Evolutionary conservation across 139 green algal species (phyloP).

Genomic region (Volvox africanus): DNA sequence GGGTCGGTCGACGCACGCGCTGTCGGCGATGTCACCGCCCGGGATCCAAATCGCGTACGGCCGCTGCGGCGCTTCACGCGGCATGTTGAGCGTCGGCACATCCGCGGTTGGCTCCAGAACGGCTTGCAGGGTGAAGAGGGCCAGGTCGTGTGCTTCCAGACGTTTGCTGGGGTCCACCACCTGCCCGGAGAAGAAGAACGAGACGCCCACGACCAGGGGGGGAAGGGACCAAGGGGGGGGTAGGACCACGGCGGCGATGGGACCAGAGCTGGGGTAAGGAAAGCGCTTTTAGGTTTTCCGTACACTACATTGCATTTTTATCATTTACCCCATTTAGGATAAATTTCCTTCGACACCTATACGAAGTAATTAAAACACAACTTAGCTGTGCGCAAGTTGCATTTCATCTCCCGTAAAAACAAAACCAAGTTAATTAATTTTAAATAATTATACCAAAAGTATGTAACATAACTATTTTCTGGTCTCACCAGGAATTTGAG

Average conservation of each 20-base stretch:
- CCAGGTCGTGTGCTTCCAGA: background rate
- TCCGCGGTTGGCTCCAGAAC: background rate
- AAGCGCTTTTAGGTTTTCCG: too few relatives aligned
- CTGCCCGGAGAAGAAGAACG: background rate
- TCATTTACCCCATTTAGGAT: too few relatives aligned
- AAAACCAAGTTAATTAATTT: background rate
- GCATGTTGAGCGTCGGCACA: conserved; percentile 20
- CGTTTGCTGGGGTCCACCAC: conserved; percentile 1
- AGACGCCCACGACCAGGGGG: background rate
- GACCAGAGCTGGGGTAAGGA: too few relatives aligned
- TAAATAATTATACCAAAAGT: background rate
- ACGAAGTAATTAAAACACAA: too few relatives aligned
- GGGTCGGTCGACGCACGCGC: background rate
- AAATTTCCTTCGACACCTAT: too few relatives aligned
- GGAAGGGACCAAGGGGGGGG: too few relatives aligned
- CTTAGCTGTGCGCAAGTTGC: too few relatives aligned
- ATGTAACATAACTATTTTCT: too few relatives aligned
- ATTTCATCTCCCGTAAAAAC: background rate
- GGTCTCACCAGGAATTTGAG: background rate
- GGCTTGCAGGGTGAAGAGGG: conserved; percentile 15
- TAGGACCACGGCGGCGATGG: background rate
- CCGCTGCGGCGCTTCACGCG: background rate
- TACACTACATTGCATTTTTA: too few relatives aligned
- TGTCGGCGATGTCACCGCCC: background rate
- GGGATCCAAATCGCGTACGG: conserved; percentile 38